Base-by-base conservation (phyloP, 2,329 filamentous ascomycete species). In the Monosporascus cannonballus region DNA sequence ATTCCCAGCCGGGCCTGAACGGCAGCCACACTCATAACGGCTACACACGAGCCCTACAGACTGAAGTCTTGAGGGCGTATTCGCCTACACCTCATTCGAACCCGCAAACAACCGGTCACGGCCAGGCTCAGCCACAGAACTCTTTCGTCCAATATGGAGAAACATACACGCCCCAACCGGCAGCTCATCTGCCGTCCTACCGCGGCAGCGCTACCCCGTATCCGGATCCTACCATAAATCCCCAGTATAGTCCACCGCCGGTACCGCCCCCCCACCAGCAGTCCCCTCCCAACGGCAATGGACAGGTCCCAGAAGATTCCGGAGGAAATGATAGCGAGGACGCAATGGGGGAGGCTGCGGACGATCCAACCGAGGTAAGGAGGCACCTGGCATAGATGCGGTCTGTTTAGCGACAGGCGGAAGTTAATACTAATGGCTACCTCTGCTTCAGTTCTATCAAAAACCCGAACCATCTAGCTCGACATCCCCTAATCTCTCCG, bases 291-390 rank as follows among this genome's bases (percentile, higher is more conserved):
- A 59, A 64, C 38, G 62, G 61, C 7, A 60, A 59, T 36, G 56
- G 56, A 14, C 60, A 60, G 6, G 63, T 60, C 46, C 60, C 63
- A 2, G 62, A 64, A 37, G 61, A 61, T 18, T 46, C 59, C 18
- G 51, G 55, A 1, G 65, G 65, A 36, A 57, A 61, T 20, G 59
- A 63, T n/a, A 62, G 64, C 14, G 65, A 67, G 47, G 67, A 68
- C 45, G 67, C 67, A 6, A 64, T 64, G 54, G 64, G 66, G 47
- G 67, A 67, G 47, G 60, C 58, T 20, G 64, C 65, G 27, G 65
- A 69, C 49, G 67, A 67, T 27, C 63, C 66, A 27, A 56, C 58
- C 51, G 65, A 67, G 56, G 66, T 68, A 61, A 55, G 56, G 14
- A 27, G 34, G 20, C 25, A 39, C 22, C n/a, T 52, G 49, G 36